Evolutionary conservation across 495 filamentous ascomycete genomes (phyloP).

Genomic region (Talaromyces proteolyticus): DNA sequence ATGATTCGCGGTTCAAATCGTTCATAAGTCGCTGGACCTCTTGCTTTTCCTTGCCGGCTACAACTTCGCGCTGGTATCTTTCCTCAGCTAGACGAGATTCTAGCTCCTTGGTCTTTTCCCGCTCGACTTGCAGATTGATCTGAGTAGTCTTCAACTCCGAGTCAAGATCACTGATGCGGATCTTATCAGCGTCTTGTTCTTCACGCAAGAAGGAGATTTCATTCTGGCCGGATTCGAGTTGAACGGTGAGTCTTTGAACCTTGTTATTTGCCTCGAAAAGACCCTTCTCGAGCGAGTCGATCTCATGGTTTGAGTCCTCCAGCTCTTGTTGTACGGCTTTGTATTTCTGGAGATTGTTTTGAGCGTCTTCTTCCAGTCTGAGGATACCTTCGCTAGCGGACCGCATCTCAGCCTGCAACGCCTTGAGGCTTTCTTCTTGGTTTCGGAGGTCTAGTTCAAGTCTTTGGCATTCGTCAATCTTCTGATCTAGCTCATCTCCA

Average conservation of each 20-base stretch:
- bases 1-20: slow-evolving; percentile 77
- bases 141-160: slow-evolving; percentile 69
- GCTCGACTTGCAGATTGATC: slow-evolving; percentile 69
- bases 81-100: slow-evolving; percentile 74
- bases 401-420: slow-evolving; percentile 85
- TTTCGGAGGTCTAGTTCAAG: slow-evolving; percentile 51
- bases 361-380: slow-evolving; percentile 80
- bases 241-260: slow-evolving; percentile 76
- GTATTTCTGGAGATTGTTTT: slow-evolving; percentile 57
- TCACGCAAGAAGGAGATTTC: slow-evolving; percentile 95
- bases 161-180: slow-evolving; percentile 91
- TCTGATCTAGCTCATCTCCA: slow-evolving; percentile 71
- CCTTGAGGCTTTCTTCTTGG: slow-evolving; percentile 69
- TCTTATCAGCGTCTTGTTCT: slow-evolving; percentile 97
- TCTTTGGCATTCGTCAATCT: slow-evolving; percentile 65
- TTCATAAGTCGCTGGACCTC: slow-evolving; percentile 77
- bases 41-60: slow-evolving; percentile 82
- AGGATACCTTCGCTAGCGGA: slow-evolving; percentile 80
- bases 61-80: slow-evolving; percentile 77
- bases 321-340: slow-evolving; percentile 72
- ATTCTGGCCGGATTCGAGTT: slow-evolving; percentile 85
- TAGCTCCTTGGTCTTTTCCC: slow-evolving; percentile 70
- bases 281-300: slow-evolving; percentile 68
- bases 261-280: slow-evolving; percentile 78
- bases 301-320: slow-evolving; percentile 66